A percentile compares a stretch with the other conserved stretches of the same genome.
Conservation (phyloP, 31 red algal genomes). For the Pterothamnion heteromorphum region DNA sequence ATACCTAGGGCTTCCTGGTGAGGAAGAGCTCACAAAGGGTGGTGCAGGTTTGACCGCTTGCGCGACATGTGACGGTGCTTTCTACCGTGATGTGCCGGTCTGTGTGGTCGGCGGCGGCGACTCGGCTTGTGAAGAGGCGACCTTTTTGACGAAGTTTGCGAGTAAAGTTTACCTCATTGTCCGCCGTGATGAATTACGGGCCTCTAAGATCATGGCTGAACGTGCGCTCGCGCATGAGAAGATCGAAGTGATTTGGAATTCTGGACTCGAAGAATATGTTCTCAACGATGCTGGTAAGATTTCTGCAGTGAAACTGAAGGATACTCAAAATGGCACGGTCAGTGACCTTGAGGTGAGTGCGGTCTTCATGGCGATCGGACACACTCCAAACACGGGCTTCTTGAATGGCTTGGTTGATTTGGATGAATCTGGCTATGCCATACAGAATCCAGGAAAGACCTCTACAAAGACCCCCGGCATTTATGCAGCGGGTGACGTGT, state of each 20-base stretch:
- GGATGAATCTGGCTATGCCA: constrained; percentile 64
- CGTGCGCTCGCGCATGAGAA: constrained; percentile 55
- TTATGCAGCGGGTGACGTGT: constrained; percentile 86
- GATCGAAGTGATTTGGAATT: constrained; percentile 55
- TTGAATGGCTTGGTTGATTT: constrained; percentile 41
- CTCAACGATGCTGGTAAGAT: not conserved
- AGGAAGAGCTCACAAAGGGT: constrained; percentile 60
- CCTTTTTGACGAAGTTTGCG: constrained; percentile 71
- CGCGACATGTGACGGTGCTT: constrained; percentile 88
- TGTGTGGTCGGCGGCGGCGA: constrained; percentile 90
- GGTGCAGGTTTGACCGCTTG: constrained; percentile 78
- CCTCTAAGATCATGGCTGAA: constrained; percentile 70
- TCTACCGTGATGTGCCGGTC: constrained; percentile 54
- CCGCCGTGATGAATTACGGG: constrained; percentile 60
- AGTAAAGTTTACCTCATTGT: constrained; percentile 66
- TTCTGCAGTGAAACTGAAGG: not conserved
- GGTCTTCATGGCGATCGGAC: constrained; percentile 87
- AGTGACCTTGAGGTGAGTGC: constrained; percentile 50
- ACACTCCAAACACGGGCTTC: constrained; percentile 75
- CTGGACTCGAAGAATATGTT: constrained; percentile 20
- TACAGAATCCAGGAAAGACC: constrained; percentile 41
- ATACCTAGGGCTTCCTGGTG: constrained; percentile 61
- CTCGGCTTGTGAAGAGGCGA: constrained; percentile 81
- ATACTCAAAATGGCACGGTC: constrained; percentile 16
- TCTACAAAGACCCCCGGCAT: constrained; percentile 67